Conservation (phyloP, 2,329 filamentous ascomycete species). For the Neurospora crassa region DNA sequence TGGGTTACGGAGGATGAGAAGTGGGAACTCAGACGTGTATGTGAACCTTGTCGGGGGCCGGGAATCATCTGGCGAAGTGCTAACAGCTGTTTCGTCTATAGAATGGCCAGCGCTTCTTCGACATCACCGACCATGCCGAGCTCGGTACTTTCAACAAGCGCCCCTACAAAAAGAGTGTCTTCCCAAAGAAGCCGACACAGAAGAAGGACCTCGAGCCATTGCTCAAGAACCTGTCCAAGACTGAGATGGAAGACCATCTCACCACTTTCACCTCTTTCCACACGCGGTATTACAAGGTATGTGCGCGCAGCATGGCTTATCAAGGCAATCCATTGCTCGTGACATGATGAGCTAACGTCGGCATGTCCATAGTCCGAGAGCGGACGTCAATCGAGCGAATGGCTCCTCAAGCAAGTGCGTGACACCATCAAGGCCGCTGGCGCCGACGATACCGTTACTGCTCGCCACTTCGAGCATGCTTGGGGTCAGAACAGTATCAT, state of each 20-base stretch:
- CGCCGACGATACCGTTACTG: constrained; percentile 57
- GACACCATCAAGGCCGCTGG: constrained; percentile 62
- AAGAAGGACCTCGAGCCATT: constrained; percentile 59
- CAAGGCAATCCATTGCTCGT: constrained; percentile 48
- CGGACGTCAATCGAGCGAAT: constrained; percentile 77
- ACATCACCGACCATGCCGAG: constrained; percentile 70
- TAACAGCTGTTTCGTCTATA: constrained; percentile 28
- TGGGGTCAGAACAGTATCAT: constrained; percentile 92
- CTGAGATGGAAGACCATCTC: constrained; percentile 67
- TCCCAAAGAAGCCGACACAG: constrained; percentile 31
- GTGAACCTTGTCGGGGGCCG: constrained; percentile 19
- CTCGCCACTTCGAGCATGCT: constrained; percentile 65
- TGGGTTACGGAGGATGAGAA: constrained; percentile 95
- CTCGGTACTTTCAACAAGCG: constrained; percentile 39
- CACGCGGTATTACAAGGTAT: constrained; percentile 62
- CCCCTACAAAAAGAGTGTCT: constrained; percentile 41
- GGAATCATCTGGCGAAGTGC: background rate
- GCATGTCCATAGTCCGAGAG: constrained; percentile 52
- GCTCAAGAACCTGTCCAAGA: constrained; percentile 59
- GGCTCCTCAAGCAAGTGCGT: constrained; percentile 70
- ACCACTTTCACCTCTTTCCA: constrained; percentile 71
- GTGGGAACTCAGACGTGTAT: constrained; percentile 77
- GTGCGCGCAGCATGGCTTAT: background rate
- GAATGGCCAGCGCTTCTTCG: constrained; percentile 85
- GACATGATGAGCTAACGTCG: constrained; percentile 53